These are phyloP conservation scores for Dactylellina drechsleri DNA, from an alignment of 2,329 filamentous ascomycete genomes.

Conservation along the genomic window DNA sequence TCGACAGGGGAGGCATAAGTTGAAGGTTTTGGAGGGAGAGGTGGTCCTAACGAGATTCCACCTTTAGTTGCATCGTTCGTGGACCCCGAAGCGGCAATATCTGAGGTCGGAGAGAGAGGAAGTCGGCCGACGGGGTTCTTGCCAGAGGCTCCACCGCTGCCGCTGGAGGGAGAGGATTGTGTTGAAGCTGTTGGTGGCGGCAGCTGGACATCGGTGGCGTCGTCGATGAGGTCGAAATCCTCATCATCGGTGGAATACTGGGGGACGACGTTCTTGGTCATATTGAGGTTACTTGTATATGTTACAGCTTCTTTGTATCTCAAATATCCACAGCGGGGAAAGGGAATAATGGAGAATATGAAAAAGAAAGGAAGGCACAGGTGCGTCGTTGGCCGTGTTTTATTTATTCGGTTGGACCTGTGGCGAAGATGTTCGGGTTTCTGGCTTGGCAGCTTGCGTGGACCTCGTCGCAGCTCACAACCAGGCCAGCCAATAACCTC, in stretches of 20 bases:
- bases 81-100: neutral
- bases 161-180: constrained; percentile 45
- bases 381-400: neutral
- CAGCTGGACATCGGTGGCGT: constrained; percentile 34
- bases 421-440: constrained; percentile 29
- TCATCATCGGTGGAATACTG: constrained; percentile 42
- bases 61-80: neutral
- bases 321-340: neutral
- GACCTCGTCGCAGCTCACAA: neutral
- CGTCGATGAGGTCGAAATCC: constrained; percentile 49
- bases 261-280: constrained; percentile 38
- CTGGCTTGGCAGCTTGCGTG: constrained; percentile 28
- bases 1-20: constrained; percentile 37
- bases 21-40: constrained; percentile 41
- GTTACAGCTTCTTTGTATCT: neutral
- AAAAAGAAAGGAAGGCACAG: constrained; percentile 1
- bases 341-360: neutral
- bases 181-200: constrained; percentile 51
- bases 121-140: constrained; percentile 13
- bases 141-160: constrained; percentile 8
- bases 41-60: constrained; percentile 10
- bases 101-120: constrained; percentile 5
- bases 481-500: neutral
- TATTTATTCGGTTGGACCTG: neutral
- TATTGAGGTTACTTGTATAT: constrained; percentile 3